Base-by-base conservation (phyloP, 2,329 filamentous ascomycete genomes). In the Claviceps africana region DNA sequence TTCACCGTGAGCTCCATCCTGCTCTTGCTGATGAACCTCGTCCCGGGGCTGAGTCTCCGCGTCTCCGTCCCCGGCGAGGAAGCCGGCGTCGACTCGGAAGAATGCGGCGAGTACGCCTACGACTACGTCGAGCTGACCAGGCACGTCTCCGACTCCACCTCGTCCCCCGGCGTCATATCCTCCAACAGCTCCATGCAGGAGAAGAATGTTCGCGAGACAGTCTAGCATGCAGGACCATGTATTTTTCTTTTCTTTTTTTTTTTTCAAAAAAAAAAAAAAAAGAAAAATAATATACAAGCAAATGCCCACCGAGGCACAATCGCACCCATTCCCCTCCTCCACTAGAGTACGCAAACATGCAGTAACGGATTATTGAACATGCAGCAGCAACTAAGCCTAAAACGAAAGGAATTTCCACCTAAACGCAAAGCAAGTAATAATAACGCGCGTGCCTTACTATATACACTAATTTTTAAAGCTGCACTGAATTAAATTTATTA, bases 21-120 rank as follows among this genome's bases (percentile, higher is more conserved):
- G 60, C 77, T 85, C 28, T 85, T 83, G 67, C 65, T 80, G 53
- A 76, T 88, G 70, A 86, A 88, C 72, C 74, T 82, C 56, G 72
- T 87, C 46, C 84, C 84, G 0, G 83, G 84, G 28, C 73, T 87
- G 33, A 81, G 82, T 59, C 78, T 88, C 48, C 81, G 84, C 52
- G 83, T 82, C 53, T 72, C 73, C 15, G 71, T 80, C 57, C 81
- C 83, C 60, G 82, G 84, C 50, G 84, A 87, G 69, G 76, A 86
- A 51, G 71, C 84, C 25, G 84, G 84, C 49, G 70, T 81, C 31
- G 86, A 89, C 61, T 85, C 88, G 61, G 78, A 79, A 64, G 82
- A 89, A 71, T 81, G 88, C 50, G 86, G 86, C 67, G 86, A 90
- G 70, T 89, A 89, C 62, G 85, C 85, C 30, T 89, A 88, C 72